Conservation (phyloP, 805 yeast genomes). For the Schwanniomyces pseudopolymorphus region DNA sequence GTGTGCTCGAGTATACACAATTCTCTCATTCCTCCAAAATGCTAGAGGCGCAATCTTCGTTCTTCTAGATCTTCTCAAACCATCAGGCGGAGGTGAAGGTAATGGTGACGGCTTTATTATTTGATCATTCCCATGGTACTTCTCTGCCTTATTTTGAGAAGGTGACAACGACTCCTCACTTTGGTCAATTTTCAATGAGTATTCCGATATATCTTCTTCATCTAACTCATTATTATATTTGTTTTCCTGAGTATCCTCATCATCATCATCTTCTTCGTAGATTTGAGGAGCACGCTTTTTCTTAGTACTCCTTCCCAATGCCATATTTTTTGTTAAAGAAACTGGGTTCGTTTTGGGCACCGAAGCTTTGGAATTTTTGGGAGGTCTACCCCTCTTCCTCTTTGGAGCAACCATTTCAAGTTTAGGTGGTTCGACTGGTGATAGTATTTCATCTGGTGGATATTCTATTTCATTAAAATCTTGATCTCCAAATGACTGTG, state of each 20-base stretch:
- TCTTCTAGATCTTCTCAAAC: slow-evolving; percentile 64
- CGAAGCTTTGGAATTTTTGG: not conserved
- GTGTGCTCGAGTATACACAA: slow-evolving; percentile 50
- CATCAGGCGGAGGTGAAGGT: slow-evolving; percentile 47
- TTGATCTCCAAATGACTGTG: slow-evolving; percentile 2
- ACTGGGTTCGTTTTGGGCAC: slow-evolving; percentile 6
- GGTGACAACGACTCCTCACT: slow-evolving; percentile 5
- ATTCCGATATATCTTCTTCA: slow-evolving; percentile 13
- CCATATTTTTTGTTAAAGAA: slow-evolving; percentile 33
- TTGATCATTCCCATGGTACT: slow-evolving; percentile 2
- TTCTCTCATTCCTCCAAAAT: slow-evolving; percentile 80
- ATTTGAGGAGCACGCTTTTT: slow-evolving; percentile 2
- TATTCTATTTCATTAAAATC: slow-evolving; percentile 4
- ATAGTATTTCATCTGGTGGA: slow-evolving; percentile 8
- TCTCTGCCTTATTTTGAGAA: slow-evolving; percentile 3
- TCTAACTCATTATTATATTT: slow-evolving; percentile 5
- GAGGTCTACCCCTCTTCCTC: not conserved
- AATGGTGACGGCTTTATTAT: slow-evolving; percentile 29
- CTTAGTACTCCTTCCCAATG: slow-evolving; percentile 20
- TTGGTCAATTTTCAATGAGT: slow-evolving; percentile 7
- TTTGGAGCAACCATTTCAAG: slow-evolving; percentile 4
- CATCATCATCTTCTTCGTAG: slow-evolving; percentile 10
- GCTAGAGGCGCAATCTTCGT: slow-evolving; percentile 70
- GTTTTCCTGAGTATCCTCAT: slow-evolving; percentile 6
- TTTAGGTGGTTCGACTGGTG: slow-evolving; percentile 15